Evolutionary conservation across 2,329 filamentous ascomycete species (phyloP).

Genomic region (Lecanicillium sp.): DNA sequence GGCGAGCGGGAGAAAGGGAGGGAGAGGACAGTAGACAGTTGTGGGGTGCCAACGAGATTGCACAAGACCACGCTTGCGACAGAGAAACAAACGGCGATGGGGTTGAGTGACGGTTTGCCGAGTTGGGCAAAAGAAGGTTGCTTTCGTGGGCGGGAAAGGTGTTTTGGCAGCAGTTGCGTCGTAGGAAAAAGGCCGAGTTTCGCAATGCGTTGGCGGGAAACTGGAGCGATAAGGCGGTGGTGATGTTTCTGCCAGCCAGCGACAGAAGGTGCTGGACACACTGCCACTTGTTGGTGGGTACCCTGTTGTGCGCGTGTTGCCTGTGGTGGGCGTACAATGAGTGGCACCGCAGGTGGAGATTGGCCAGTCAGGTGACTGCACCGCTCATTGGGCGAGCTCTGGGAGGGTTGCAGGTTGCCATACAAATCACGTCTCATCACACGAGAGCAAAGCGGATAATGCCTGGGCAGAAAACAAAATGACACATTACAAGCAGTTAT

Average conservation of each 20-base stretch:
- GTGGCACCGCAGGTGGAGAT: too few species aligned
- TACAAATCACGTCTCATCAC: too few species aligned
- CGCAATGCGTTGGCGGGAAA: slow-evolving; percentile 2
- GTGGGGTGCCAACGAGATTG: slow-evolving; percentile 2
- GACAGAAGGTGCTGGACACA: neutral
- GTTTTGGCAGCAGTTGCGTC: neutral
- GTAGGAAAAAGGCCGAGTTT: neutral
- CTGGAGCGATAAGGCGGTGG: slow-evolving; percentile 6
- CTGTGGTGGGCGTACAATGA: too few species aligned
- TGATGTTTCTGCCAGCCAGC: slow-evolving; percentile 5
- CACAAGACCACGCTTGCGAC: neutral
- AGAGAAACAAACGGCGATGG: neutral
- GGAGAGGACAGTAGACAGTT: neutral
- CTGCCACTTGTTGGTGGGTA: too few species aligned
- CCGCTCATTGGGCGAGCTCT: too few species aligned
- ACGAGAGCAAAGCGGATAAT: too few species aligned
- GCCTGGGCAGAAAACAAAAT: too few species aligned
- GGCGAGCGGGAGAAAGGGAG: slow-evolving; percentile 6
- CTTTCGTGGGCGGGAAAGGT: neutral
- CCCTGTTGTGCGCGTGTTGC: too few species aligned
- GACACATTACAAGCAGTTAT: too few species aligned
- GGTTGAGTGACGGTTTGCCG: neutral
- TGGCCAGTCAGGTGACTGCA: too few species aligned
- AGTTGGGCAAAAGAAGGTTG: neutral
- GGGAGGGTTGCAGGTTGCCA: too few species aligned